Conservation (phyloP, 2,329 filamentous ascomycete species). For the Aspergillus novoparasiticus region DNA sequence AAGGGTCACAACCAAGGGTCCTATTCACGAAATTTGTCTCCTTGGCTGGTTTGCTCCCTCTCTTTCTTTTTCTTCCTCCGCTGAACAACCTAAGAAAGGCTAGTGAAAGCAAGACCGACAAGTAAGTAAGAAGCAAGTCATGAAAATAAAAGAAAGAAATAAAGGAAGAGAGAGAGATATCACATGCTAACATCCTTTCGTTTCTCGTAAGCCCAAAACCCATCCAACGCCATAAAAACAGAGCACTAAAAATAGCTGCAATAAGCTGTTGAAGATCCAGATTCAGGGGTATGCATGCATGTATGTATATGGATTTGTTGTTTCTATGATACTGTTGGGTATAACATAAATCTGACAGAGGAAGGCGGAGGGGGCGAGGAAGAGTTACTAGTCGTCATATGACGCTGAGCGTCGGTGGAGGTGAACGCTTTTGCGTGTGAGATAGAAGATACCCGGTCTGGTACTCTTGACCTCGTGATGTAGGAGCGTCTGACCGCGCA, state of each 20-base stretch:
- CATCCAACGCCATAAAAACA: conserved; percentile 17
- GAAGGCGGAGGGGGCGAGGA: not conserved
- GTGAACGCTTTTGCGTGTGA: not conserved
- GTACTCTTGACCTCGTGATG: not conserved
- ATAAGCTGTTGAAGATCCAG: not conserved
- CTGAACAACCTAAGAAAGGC: not conserved
- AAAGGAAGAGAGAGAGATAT: not conserved
- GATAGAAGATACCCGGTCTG: not conserved
- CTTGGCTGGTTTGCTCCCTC: not conserved
- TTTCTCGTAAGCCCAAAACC: conserved; percentile 17
- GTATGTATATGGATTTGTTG: not conserved
- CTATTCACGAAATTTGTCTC: not conserved
- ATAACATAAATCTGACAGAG: not conserved
- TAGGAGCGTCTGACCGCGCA: not conserved
- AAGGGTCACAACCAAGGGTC: not conserved
- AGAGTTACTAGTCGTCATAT: not conserved
- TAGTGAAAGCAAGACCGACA: not conserved
- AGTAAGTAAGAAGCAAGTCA: not conserved
- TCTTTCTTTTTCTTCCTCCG: not conserved
- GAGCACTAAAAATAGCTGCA: not conserved
- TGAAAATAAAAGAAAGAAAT: not conserved
- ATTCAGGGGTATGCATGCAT: conserved; percentile 1
- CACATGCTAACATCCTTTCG: conserved; percentile 20
- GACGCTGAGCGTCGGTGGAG: not conserved
- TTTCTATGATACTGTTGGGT: conserved; percentile 1